Evolutionary conservation across 2,329 filamentous ascomycete genomes (phyloP).

Genomic region (Hysterium pulicare): DNA sequence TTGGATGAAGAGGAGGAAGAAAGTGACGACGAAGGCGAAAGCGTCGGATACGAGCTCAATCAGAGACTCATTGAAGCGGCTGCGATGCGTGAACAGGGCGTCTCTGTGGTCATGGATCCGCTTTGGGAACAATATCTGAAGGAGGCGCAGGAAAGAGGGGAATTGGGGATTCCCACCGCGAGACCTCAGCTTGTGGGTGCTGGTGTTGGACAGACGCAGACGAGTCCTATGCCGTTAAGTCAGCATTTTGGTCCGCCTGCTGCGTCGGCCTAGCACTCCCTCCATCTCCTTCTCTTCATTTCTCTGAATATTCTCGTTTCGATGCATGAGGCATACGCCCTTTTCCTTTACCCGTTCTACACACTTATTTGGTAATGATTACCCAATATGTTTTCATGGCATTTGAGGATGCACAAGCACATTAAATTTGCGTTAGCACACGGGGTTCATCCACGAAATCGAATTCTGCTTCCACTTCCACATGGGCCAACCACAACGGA

Average conservation of each 20-base stretch:
- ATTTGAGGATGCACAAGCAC: not conserved
- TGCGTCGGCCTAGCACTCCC: not conserved
- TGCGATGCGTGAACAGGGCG: slow-evolving; percentile 60
- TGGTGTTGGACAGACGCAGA: not conserved
- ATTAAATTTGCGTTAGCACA: slow-evolving; percentile 1
- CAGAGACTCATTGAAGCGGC: slow-evolving; percentile 63
- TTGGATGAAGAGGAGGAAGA: slow-evolving; percentile 40
- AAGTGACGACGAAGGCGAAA: slow-evolving; percentile 48
- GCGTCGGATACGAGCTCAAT: slow-evolving; percentile 59
- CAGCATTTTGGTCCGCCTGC: not conserved
- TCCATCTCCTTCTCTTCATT: too few species aligned
- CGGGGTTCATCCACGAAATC: too few species aligned
- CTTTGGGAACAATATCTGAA: slow-evolving; percentile 75
- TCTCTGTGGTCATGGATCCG: slow-evolving; percentile 62
- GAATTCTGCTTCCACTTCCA: too few species aligned
- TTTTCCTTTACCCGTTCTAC: too few species aligned
- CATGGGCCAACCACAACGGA: too few species aligned
- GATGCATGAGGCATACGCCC: too few species aligned
- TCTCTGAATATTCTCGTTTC: too few species aligned
- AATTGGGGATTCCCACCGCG: slow-evolving; percentile 13
- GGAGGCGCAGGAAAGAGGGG: slow-evolving; percentile 63
- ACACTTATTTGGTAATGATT: too few species aligned
- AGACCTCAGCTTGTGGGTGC: not conserved
- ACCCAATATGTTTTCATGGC: too few species aligned
- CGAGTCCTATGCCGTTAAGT: not conserved